phyloP scores from a whole-genome alignment of 306 rosid genomes.

The Prunus salicina region DNA sequence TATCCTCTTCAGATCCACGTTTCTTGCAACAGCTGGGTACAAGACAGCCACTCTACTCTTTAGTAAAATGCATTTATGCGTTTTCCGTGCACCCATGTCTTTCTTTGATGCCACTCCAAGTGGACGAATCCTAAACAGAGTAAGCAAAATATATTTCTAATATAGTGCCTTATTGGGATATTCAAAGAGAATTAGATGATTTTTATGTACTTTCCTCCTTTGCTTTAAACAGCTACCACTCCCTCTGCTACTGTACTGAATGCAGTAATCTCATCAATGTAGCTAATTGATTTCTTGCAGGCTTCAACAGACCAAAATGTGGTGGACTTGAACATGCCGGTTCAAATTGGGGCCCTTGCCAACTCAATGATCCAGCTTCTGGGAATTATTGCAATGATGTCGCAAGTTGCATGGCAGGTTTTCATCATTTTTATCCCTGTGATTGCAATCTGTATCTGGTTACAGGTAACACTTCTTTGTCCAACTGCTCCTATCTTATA shows the following conservation, averaged over 20 bases:
- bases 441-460: slow-evolving; percentile 59
- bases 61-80: slow-evolving; percentile 18
- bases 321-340: slow-evolving; percentile 48
- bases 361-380: slow-evolving; percentile 53
- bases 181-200: no score
- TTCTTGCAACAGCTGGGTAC: no score
- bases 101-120: slow-evolving; percentile 89
- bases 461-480: slow-evolving; percentile 50
- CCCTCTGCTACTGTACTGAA: not conserved
- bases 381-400: slow-evolving; percentile 78
- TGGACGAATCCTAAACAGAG: slow-evolving; percentile 79
- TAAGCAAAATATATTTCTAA: slow-evolving; percentile 21
- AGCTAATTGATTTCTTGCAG: slow-evolving; percentile 29
- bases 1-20: no score
- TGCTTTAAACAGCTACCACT: not conserved
- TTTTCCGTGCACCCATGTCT: slow-evolving; percentile 88
- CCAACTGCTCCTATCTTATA: not conserved
- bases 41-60: no score
- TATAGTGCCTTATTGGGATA: no score
- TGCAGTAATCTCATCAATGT: not conserved
- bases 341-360: slow-evolving; percentile 46
- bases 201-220: no score
- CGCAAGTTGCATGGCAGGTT: slow-evolving; percentile 83
- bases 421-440: slow-evolving; percentile 71
- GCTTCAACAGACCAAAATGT: slow-evolving; percentile 82